Percentiles rank a stretch among this genome's conserved stretches.
These are phyloP conservation scores for Phtheirospermum japonicum DNA, from an alignment of 257 asterid genomes.

Conservation along the genomic window DNA sequence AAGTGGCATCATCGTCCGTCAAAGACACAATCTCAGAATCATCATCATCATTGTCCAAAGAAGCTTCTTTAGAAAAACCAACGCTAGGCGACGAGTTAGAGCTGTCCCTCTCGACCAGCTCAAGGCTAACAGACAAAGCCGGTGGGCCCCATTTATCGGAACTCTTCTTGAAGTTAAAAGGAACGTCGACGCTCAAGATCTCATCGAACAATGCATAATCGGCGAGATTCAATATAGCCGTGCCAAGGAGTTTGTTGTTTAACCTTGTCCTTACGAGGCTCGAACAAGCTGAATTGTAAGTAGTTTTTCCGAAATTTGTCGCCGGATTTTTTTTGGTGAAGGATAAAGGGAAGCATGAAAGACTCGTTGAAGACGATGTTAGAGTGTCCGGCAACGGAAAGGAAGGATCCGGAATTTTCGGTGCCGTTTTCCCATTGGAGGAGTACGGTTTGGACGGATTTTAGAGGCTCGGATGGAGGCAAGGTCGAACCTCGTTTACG, in stretches of 20 bases:
- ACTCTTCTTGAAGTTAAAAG: constrained; percentile 63
- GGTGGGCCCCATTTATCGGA: constrained; percentile 47
- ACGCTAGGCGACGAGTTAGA: constrained; percentile 59
- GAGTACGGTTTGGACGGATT: constrained; percentile 64
- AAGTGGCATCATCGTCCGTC: constrained; percentile 54
- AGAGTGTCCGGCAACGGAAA: constrained; percentile 56
- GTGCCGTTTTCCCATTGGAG: constrained; percentile 73
- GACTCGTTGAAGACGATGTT: constrained; percentile 61
- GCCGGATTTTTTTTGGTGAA: constrained; percentile 41
- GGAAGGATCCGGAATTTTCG: constrained; percentile 58
- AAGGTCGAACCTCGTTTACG: constrained; percentile 65
- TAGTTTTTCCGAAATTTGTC: constrained; percentile 61
- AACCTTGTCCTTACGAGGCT: constrained; percentile 75
- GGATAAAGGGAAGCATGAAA: constrained; percentile 52
- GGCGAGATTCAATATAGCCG: constrained; percentile 64
- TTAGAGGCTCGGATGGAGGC: constrained; percentile 76
- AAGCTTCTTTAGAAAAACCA: constrained; percentile 48
- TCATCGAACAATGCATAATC: constrained; percentile 59
- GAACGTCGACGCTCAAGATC: constrained; percentile 46
- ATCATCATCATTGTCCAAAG: constrained; percentile 44
- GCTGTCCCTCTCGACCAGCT: constrained; percentile 58
- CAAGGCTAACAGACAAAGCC: constrained; percentile 50
- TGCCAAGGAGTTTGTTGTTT: constrained; percentile 57
- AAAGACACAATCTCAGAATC: constrained; percentile 40
- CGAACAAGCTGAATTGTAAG: constrained; percentile 63